These are phyloP conservation scores for Vaccinium vitisidaea DNA, from an alignment of 148 eudicot genomes.

Conservation along the genomic window DNA sequence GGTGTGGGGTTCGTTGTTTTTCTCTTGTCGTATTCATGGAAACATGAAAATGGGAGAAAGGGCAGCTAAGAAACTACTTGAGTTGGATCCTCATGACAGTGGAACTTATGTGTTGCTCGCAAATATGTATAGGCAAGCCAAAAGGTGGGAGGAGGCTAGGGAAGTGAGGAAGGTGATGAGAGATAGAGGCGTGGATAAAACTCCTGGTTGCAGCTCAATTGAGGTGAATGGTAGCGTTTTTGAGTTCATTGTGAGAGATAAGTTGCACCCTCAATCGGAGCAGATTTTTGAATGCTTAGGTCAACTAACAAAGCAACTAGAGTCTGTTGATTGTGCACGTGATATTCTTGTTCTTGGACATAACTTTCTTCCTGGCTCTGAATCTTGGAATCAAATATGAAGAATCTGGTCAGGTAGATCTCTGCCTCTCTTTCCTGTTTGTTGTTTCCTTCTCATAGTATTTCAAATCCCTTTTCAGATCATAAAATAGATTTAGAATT, in stretches of 20 bases:
- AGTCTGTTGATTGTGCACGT: conserved; percentile 26
- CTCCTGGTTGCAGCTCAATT: conserved; percentile 65
- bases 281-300: conserved; percentile 42
- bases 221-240: conserved; percentile 50
- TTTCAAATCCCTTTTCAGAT: background rate
- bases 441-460: background rate
- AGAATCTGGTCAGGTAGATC: conserved; percentile 4
- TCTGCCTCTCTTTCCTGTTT: background rate
- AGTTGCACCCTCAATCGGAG: conserved; percentile 45
- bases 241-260: conserved; percentile 55
- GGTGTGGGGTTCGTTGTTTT: conserved; percentile 62
- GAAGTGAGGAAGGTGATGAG: conserved; percentile 54
- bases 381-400: background rate
- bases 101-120: conserved; percentile 56
- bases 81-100: conserved; percentile 60
- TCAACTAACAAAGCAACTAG: conserved; percentile 44
- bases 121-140: conserved; percentile 61
- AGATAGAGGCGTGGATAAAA: conserved; percentile 47
- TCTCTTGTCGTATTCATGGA: conserved; percentile 53
- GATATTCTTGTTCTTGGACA: conserved; percentile 23
- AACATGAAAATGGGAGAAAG: conserved; percentile 56
- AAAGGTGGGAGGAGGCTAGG: conserved; percentile 58
- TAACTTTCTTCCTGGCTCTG: conserved; percentile 16
- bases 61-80: conserved; percentile 57
- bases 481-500: background rate